Evolutionary conservation across 2,329 filamentous ascomycete species (phyloP), one percentile per base, ranked within the genome.

Genomic region (Colletotrichum salicis): DNA sequence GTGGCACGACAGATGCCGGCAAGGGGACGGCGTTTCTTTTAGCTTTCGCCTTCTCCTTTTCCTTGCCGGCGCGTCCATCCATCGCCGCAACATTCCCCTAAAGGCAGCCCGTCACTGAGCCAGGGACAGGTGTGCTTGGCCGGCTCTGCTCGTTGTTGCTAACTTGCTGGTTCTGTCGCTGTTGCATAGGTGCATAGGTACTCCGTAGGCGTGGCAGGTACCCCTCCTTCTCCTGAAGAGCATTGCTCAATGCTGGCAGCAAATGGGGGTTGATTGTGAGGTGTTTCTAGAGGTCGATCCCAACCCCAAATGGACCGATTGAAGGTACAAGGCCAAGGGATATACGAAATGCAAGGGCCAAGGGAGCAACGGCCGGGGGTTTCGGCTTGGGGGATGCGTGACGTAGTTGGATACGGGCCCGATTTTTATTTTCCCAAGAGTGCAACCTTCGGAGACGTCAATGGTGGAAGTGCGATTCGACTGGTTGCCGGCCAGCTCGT

Each of bases 341-440:
- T 55, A 61, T 45, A 41, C 70, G 59, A 69, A 60, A 64, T 70
- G 70, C 72, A 70, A 73, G 72, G 72, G 64, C 66, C 63, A 63
- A 70, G 70, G n/a, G 59, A 64, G 55, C 59, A 61, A 37, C 45
- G 65, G 69, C 59, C 45, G 65, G 65, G 67, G 68, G 65, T 60
- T 71, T 64, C 59, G 65, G 54, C 57, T 66, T 57, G 69, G 70
- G 55, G 62, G 58, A 57, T 63, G 37, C 70, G 72, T 74, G 72
- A 74, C 72, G 72, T 74, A 70, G 70, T 67, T 72, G 59, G 70
- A 33, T 35, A 19, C 19, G n/a, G 64, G 4, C 59, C 70, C 72
- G 41, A 15, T 70, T 71, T 67, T 73, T 59, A n/a, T 59, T 64
- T 70, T 60, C 56, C 27, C 68, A 27, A 27, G 60, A 69, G 48